A percentile compares a stretch with the other conserved stretches of the same genome.
These are phyloP conservation scores for Aurinia saxatilis DNA, from an alignment of 345 rosid genomes.

Conservation along the genomic window DNA sequence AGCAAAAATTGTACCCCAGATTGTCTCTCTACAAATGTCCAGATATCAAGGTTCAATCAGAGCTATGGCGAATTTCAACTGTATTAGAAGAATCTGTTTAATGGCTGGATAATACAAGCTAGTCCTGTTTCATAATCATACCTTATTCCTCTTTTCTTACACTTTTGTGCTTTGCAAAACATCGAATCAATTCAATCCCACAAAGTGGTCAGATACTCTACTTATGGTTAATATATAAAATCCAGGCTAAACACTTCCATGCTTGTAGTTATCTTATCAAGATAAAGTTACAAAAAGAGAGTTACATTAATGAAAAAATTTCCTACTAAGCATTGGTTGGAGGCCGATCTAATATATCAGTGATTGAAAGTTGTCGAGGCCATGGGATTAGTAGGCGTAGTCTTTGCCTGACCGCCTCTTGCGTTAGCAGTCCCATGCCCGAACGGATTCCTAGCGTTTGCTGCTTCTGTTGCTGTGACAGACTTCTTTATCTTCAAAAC, in stretches of 20 bases:
- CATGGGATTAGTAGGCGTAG: constrained; percentile 44
- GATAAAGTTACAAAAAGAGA: constrained; percentile 10
- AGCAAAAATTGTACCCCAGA: not conserved
- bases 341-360: constrained; percentile 19
- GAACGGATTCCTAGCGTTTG: constrained; percentile 35
- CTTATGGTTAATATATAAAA: no score
- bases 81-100: constrained; percentile 1
- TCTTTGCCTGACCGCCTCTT: constrained; percentile 56
- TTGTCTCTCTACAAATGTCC: not conserved
- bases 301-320: constrained; percentile 3
- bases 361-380: constrained; percentile 48
- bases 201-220: constrained; percentile 3
- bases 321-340: constrained; percentile 2
- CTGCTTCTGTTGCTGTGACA: constrained; percentile 40
- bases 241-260: not conserved
- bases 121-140: not conserved
- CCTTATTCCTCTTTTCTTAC: not conserved
- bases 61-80: constrained; percentile 3
- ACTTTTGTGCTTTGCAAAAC: constrained; percentile 3
- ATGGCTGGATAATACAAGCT: not conserved
- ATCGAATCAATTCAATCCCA: not conserved
- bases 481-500: constrained; percentile 72
- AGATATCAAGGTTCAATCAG: not conserved
- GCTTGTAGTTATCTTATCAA: constrained; percentile 8
- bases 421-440: constrained; percentile 52